A percentile compares a stretch with the other conserved stretches of the same genome.
These are phyloP conservation scores for Somion occarium DNA, from an alignment of 1,284 basidiomycete species.

Conservation along the genomic window DNA sequence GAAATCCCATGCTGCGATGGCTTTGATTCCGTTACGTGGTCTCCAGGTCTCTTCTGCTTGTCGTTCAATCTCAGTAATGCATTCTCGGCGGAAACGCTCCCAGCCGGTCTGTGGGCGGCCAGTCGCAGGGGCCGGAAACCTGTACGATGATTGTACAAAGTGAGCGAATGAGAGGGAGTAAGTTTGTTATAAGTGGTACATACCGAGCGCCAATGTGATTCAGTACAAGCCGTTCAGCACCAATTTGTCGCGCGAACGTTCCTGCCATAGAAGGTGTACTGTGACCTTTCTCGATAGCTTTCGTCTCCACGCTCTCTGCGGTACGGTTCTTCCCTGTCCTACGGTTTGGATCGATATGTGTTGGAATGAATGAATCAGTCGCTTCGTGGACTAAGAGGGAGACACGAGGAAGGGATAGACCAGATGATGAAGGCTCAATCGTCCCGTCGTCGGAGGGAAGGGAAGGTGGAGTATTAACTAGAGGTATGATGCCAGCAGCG, in stretches of 20 bases:
- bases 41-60: constrained; percentile 62
- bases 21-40: constrained; percentile 26
- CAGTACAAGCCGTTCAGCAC: constrained; percentile 65
- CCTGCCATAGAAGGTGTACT: constrained; percentile 84
- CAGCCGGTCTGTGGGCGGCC: constrained; percentile 22
- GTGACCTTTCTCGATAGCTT: constrained; percentile 68
- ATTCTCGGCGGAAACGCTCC: constrained; percentile 33
- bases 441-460: constrained; percentile 18
- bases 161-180: constrained; percentile 20
- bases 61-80: constrained; percentile 61
- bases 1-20: constrained; percentile 64
- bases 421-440: background rate
- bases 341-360: constrained; percentile 40
- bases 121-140: constrained; percentile 37
- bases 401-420: constrained; percentile 9
- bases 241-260: constrained; percentile 62
- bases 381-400: constrained; percentile 74
- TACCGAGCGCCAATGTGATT: constrained; percentile 84
- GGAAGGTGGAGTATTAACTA: constrained; percentile 43
- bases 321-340: constrained; percentile 36
- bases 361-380: constrained; percentile 77
- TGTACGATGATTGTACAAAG: constrained; percentile 24
- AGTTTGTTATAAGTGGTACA: constrained; percentile 3
- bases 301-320: constrained; percentile 46
- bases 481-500: constrained; percentile 49